Evolutionary conservation across 495 filamentous ascomycete species (phyloP).

Genomic region (Aspergillus ellipticus): DNA sequence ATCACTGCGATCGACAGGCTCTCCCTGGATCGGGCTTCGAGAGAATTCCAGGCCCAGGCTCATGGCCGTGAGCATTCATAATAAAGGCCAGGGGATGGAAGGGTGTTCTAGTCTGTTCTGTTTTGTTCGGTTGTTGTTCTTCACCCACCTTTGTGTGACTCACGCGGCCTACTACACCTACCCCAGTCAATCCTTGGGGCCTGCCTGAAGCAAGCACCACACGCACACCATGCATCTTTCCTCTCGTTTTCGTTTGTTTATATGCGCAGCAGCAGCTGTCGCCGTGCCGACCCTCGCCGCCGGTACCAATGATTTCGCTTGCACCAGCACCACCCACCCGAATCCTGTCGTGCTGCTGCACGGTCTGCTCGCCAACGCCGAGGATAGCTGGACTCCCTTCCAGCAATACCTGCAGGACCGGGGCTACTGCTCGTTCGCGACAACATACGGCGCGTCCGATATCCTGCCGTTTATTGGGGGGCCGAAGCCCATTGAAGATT

Average conservation of each 20-base stretch:
- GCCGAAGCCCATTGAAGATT: constrained; percentile 39
- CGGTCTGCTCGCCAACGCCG: constrained; percentile 49
- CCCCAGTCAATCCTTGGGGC: not conserved
- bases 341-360: constrained; percentile 53
- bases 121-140: too few species aligned
- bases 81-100: too few species aligned
- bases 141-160: too few species aligned
- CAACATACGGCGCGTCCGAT: constrained; percentile 49
- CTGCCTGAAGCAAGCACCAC: too few species aligned
- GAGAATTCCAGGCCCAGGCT: too few species aligned
- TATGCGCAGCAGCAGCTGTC: constrained; percentile 1
- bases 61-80: too few species aligned
- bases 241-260: not conserved
- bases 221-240: constrained; percentile 26
- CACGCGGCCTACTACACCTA: too few species aligned
- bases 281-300: constrained; percentile 21
- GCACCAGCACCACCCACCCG: constrained; percentile 30
- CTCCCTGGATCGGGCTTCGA: too few species aligned
- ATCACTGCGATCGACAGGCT: too few species aligned
- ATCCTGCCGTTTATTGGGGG: constrained; percentile 47
- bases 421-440: constrained; percentile 51
- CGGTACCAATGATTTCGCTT: constrained; percentile 40
- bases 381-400: constrained; percentile 51
- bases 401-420: constrained; percentile 44
- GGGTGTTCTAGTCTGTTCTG: too few species aligned